Evolutionary conservation across 2,329 filamentous ascomycete genomes (phyloP).

Genomic region (Cladorrhinum sp.): DNA sequence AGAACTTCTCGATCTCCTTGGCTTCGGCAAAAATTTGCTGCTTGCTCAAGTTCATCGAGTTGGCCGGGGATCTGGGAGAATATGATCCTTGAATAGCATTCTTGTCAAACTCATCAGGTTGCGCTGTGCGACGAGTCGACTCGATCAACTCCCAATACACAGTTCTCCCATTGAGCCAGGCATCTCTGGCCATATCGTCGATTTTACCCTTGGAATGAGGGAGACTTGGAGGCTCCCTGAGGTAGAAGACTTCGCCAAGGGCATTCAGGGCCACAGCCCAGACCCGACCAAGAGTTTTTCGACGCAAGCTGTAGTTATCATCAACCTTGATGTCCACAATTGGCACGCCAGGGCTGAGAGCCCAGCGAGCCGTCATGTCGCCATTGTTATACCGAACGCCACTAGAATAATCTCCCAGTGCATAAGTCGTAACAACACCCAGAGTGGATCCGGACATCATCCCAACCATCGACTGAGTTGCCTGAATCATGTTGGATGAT

Average conservation of each 20-base stretch:
- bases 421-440: constrained; percentile 79
- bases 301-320: constrained; percentile 71
- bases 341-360: constrained; percentile 86
- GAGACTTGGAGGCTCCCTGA: constrained; percentile 66
- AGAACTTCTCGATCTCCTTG: constrained; percentile 73
- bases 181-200: constrained; percentile 60
- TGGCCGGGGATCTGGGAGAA: constrained; percentile 73
- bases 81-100: constrained; percentile 69
- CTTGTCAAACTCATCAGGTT: constrained; percentile 69
- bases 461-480: constrained; percentile 74
- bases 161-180: constrained; percentile 77
- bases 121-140: constrained; percentile 67
- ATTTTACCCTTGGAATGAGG: constrained; percentile 46
- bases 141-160: constrained; percentile 81
- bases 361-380: constrained; percentile 84
- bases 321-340: constrained; percentile 83
- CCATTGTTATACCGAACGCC: constrained; percentile 66
- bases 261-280: constrained; percentile 96
- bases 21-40: constrained; percentile 74
- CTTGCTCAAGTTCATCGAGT: constrained; percentile 66
- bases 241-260: constrained; percentile 84
- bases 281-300: constrained; percentile 66
- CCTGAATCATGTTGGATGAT: constrained; percentile 64
- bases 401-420: constrained; percentile 59
- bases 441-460: constrained; percentile 81